Evolutionary conservation across 2,329 filamentous ascomycete genomes (phyloP).

Genomic region (Cladophialophora chaetospira): DNA sequence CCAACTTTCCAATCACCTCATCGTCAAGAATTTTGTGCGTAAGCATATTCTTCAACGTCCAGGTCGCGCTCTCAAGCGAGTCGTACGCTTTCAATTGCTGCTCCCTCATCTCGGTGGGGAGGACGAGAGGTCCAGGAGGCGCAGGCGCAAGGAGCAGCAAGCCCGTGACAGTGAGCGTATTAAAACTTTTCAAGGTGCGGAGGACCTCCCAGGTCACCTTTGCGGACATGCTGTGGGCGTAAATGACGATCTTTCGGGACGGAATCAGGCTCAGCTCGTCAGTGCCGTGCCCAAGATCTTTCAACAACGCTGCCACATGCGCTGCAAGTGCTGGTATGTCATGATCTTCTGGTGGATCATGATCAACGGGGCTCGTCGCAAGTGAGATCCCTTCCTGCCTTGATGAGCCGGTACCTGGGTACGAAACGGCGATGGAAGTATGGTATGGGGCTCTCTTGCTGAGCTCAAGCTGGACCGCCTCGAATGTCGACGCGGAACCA

Average conservation of each 20-base stretch:
- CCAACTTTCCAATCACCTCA: not conserved
- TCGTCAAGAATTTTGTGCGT: not conserved
- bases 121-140: not conserved
- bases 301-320: not conserved
- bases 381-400: not conserved
- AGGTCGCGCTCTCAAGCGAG: slow-evolving; percentile 7
- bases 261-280: not conserved
- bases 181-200: not conserved
- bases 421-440: slow-evolving; percentile 1
- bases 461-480: not conserved
- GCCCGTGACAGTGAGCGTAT: not conserved
- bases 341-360: not conserved
- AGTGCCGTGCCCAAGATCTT: not conserved
- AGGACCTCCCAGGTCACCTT: slow-evolving; percentile 5
- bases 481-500: slow-evolving; percentile 10
- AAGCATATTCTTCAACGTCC: slow-evolving; percentile 8
- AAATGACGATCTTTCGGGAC: not conserved
- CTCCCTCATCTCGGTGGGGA: slow-evolving; percentile 3
- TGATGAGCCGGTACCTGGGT: slow-evolving; percentile 3
- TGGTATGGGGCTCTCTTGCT: not conserved
- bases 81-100: slow-evolving; percentile 11
- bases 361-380: too few species aligned
- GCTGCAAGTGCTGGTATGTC: not conserved
- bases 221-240: slow-evolving; percentile 11
- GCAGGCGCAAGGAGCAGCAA: slow-evolving; percentile 3